Percentiles rank a stretch among this genome's conserved stretches.
phyloP scores from a whole-genome alignment of 208 protist species.

The Leishmania gerbilli region DNA sequence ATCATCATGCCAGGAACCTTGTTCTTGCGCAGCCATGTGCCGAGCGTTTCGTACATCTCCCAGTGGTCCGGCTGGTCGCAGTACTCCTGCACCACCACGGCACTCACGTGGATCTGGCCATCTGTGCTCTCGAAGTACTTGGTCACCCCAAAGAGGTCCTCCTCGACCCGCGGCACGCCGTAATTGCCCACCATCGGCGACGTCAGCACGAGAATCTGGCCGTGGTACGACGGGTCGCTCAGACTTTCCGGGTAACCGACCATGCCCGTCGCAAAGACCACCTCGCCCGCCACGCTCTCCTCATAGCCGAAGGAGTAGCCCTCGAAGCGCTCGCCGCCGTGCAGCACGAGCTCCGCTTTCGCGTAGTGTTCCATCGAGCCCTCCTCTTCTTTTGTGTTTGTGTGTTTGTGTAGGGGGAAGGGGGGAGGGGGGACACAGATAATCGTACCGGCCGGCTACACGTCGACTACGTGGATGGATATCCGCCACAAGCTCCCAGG shows the following conservation, averaged over 20 bases:
- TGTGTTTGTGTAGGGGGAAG: neutral
- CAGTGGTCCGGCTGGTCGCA: constrained; percentile 96
- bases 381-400: neutral
- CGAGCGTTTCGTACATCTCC: constrained; percentile 86
- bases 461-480: neutral
- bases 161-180: constrained; percentile 90
- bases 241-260: constrained; percentile 95
- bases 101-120: constrained; percentile 90
- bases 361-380: constrained; percentile 32
- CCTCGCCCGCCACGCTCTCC: constrained; percentile 83
- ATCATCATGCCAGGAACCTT: constrained; percentile 97
- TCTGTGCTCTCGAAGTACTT: constrained; percentile 96
- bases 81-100: constrained; percentile 94
- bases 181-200: constrained; percentile 98
- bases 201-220: constrained; percentile 98
- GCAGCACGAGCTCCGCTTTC: constrained; percentile 89
- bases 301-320: constrained; percentile 97
- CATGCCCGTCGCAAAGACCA: constrained; percentile 96
- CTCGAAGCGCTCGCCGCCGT: constrained; percentile 93
- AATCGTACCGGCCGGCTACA: neutral
- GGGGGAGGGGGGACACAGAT: neutral
- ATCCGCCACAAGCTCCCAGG: neutral
- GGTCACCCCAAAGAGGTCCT: constrained; percentile 93
- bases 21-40: constrained; percentile 90
- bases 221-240: constrained; percentile 98